A percentile compares a stretch with the other conserved stretches of the same genome.
Conservation (phyloP, 495 filamentous ascomycete species). For the Chaetomium tenue region DNA sequence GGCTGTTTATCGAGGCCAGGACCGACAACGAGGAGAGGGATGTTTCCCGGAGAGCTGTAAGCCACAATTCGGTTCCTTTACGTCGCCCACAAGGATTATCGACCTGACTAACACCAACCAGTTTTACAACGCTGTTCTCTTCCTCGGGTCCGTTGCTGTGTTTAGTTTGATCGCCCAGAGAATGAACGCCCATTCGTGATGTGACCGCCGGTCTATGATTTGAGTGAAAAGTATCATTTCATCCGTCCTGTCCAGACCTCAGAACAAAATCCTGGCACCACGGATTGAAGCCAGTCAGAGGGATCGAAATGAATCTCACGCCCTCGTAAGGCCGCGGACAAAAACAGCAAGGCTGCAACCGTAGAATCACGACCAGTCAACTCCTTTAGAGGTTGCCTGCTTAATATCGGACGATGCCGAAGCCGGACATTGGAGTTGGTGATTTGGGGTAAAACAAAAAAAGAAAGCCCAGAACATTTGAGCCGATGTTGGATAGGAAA, state of each 20-base stretch:
- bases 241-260: no score
- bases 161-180: constrained; percentile 87
- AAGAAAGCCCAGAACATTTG: background rate
- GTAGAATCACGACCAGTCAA: no score
- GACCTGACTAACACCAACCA: constrained; percentile 36
- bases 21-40: constrained; percentile 92
- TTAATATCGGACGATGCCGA: no score
- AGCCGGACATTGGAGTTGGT: no score
- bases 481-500: background rate
- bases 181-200: constrained; percentile 48
- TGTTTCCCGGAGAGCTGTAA: constrained; percentile 87
- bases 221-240: no score
- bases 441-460: background rate
- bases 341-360: no score
- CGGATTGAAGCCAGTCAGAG: no score
- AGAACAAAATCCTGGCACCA: no score
- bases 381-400: no score
- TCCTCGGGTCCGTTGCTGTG: constrained; percentile 89
- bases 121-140: constrained; percentile 97
- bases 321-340: no score
- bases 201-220: background rate
- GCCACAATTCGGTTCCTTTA: constrained; percentile 29
- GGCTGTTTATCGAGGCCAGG: constrained; percentile 92
- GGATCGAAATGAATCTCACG: no score
- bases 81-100: background rate